These are phyloP conservation scores for Suillus subaureus DNA, from an alignment of 768 basidiomycete species.

Conservation along the genomic window DNA sequence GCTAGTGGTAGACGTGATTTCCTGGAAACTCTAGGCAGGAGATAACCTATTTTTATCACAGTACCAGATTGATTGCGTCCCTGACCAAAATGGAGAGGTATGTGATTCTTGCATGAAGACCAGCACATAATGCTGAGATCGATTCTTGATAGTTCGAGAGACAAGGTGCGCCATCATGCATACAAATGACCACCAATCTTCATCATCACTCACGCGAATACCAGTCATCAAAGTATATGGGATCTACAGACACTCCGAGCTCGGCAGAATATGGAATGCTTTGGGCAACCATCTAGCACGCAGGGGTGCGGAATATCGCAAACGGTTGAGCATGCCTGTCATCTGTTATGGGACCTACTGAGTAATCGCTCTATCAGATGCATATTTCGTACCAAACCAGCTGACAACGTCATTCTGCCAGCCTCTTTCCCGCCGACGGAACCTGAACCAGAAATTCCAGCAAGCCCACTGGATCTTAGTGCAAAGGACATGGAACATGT, in stretches of 20 bases:
- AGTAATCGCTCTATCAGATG: conserved; percentile 39
- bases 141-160: conserved; percentile 34
- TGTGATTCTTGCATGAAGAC: conserved; percentile 9
- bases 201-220: background rate
- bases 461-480: conserved; percentile 36
- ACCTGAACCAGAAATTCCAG: conserved; percentile 18
- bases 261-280: conserved; percentile 50
- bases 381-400: conserved; percentile 40
- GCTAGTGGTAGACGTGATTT: conserved; percentile 44
- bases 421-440: conserved; percentile 49
- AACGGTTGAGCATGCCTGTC: conserved; percentile 39
- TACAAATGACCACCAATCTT: background rate
- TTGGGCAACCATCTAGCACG: conserved; percentile 43
- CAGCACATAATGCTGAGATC: background rate
- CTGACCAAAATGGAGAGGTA: conserved; percentile 38
- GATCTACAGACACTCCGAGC: conserved; percentile 49
- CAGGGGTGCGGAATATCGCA: conserved; percentile 54
- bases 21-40: background rate
- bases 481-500: conserved; percentile 53
- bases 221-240: conserved; percentile 52
- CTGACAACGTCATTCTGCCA: conserved; percentile 46
- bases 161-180: conserved; percentile 34
- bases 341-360: background rate
- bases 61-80: conserved; percentile 53
- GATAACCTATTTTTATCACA: conserved; percentile 19